Base-by-base conservation (phyloP, 1,284 basidiomycete species). In the Hymenochaete sp. region DNA sequence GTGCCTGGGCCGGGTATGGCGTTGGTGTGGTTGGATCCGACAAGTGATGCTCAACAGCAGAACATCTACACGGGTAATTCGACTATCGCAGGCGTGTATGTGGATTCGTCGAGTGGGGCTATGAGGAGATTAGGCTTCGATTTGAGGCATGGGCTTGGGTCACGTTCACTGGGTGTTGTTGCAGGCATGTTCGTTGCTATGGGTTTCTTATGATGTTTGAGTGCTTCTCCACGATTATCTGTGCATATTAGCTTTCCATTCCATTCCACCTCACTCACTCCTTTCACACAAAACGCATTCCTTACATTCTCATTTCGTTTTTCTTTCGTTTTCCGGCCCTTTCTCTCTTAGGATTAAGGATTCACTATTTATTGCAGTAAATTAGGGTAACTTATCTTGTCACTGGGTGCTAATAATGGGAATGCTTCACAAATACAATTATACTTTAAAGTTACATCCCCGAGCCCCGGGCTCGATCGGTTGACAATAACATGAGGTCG, bases 1-100 rank as follows among this genome's bases (percentile, higher is more conserved):
- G 67, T 72, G 1, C 70, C 68, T 22, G 65, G 64, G 18, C 66
- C 69, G n/a, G 67, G 64, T 13, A 55, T 72, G 48, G 70, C 69
- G 2, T 64, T 72, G 4, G 64, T 72, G 14, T 71, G 49, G 49
- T 38, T 51, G 14, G 44, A 50, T 14, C 39, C 44, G 5, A 19
- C 27, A 19, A 41, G 38, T 18, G 41, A 43, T 10, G 14, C 22
- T 9, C 47, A 48, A 25, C 8, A 4, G 11, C 14, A 28, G 24
- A 42, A 43, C 22, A 46, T 50, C 8, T 50, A 42, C 24, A 10
- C 43, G 11, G 48, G 48, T 4, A 46, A 50, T 28, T 45, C 48
- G 16, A 50, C 48, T 4, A 39, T 50, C 25, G 48, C 48, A 1
- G 47, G 42, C 8, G 22, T 41, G n/a, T 45, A 35, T 18, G 13